Evolutionary conservation across 2,329 filamentous ascomycete genomes (phyloP), one percentile per base, ranked within the genome.

Genomic region (Achaetomium macrosporum): DNA sequence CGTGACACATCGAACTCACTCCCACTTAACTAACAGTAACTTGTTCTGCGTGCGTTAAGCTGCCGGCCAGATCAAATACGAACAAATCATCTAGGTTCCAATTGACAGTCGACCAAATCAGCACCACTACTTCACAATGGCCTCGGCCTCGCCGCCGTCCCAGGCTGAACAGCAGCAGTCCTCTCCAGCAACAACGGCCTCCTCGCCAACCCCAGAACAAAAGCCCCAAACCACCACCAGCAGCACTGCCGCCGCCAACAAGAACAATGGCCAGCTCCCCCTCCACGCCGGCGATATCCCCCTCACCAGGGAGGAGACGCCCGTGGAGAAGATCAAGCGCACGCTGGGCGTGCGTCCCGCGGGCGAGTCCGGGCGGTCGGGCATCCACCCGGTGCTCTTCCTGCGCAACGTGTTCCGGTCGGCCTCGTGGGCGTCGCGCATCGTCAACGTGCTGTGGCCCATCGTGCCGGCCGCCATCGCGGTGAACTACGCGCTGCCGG

Each of bases 361-460:
- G 8, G 86, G 85, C 56, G 85, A 90, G 69, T 88, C 84, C 65
- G 85, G 85, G 36, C 78, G 87, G 36, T 71, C 65, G 5, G 85
- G 86, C 42, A 66, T 90, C 56, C 76, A 89, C 60, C 83, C 83
- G 0, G 49, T 77, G 41, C 75, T 81, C 50, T 87, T 89, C 64
- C 60, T 88, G 31, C 73, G 69, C 57, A 84, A 90, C 50, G 77
- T 77, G 65, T 84, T 81, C 69, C 73, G 69, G 47, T 88, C 85
- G 42, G 81, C 81, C 30, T 85, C 81, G 63, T 76, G 72, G 30
- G 71, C 82, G 12, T 88, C 85, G 9, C 78, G 77, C 65, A 65
- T 76, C 47, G 83, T 87, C 63, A 90, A 90, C 64, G 62, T 88
- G 25, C 76, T 90, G 35, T 90, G 86, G 86, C 87, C 87, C 5